Evolutionary conservation across 2,329 filamentous ascomycete genomes (phyloP).

Genomic region (Hyphodiscus sp.): DNA sequence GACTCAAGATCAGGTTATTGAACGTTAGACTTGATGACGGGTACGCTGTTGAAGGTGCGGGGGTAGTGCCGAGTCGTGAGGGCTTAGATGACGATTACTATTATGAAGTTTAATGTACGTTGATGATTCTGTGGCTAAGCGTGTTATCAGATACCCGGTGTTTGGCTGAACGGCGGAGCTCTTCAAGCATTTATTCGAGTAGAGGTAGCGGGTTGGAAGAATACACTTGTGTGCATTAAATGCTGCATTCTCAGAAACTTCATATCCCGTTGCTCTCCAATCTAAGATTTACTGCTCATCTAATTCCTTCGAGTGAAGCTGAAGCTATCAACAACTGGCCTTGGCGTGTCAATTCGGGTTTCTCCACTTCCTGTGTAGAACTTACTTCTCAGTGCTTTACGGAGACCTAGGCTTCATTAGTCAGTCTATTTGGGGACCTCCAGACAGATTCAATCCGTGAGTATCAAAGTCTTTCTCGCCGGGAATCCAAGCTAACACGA

Average conservation of each 20-base stretch:
- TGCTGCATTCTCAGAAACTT: neutral
- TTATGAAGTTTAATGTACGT: conserved; percentile 46
- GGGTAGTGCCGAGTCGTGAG: conserved; percentile 72
- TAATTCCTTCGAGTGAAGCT: too few relatives aligned
- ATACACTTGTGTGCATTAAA: neutral
- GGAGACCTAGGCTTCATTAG: too few relatives aligned
- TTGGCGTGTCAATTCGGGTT: too few relatives aligned
- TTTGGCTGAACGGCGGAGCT: neutral
- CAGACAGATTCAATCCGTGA: too few relatives aligned
- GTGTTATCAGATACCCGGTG: neutral
- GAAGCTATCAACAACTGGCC: too few relatives aligned
- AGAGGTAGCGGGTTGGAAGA: neutral
- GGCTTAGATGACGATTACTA: conserved; percentile 90
- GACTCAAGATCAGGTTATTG: conserved; percentile 83
- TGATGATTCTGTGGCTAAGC: neutral
- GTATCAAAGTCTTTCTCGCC: too few relatives aligned
- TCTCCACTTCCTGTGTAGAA: too few relatives aligned
- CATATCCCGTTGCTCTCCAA: too few relatives aligned
- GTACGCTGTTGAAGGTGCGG: conserved; percentile 54
- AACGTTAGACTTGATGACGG: conserved; percentile 82
- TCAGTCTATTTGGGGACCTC: too few relatives aligned
- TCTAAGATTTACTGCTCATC: too few relatives aligned
- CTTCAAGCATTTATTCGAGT: neutral
- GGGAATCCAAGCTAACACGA: too few relatives aligned
- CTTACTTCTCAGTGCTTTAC: too few relatives aligned